phyloP scores from a whole-genome alignment of 2,329 filamentous ascomycete genomes.

The Berkeleyomyces basicola region DNA sequence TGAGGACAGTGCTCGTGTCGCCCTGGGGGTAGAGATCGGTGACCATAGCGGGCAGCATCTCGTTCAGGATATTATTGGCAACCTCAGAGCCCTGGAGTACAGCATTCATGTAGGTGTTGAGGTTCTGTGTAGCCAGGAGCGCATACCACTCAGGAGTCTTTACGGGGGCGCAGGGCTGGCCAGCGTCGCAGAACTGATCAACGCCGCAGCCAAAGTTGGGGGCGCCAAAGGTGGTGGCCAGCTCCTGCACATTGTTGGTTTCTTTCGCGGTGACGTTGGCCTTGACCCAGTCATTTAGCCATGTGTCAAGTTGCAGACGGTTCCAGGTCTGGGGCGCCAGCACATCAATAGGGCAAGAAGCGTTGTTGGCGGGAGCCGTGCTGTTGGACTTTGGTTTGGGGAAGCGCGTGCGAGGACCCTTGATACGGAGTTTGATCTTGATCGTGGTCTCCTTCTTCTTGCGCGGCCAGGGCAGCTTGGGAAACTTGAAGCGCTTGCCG shows the following conservation, averaged over 20 bases:
- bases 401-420: neutral
- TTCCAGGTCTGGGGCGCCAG: constrained; percentile 1
- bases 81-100: constrained; percentile 2
- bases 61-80: constrained; percentile 13
- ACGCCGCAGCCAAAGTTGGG: constrained; percentile 15
- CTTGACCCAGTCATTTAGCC: constrained; percentile 11
- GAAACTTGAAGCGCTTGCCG: neutral
- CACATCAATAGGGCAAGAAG: neutral
- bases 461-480: neutral
- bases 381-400: neutral
- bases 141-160: constrained; percentile 12
- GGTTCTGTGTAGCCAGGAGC: constrained; percentile 12
- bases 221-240: constrained; percentile 11
- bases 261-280: constrained; percentile 1
- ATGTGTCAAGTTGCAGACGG: constrained; percentile 2
- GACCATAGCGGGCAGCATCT: constrained; percentile 13
- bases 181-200: constrained; percentile 12
- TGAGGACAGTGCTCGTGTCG: constrained; percentile 8
- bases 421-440: neutral
- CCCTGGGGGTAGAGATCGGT: constrained; percentile 13
- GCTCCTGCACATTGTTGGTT: constrained; percentile 12
- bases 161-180: constrained; percentile 14
- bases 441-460: neutral
- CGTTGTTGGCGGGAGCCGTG: neutral
- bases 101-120: constrained; percentile 15